Base-by-base conservation (phyloP, 345 rosid genomes). In the Citrus medica region DNA sequence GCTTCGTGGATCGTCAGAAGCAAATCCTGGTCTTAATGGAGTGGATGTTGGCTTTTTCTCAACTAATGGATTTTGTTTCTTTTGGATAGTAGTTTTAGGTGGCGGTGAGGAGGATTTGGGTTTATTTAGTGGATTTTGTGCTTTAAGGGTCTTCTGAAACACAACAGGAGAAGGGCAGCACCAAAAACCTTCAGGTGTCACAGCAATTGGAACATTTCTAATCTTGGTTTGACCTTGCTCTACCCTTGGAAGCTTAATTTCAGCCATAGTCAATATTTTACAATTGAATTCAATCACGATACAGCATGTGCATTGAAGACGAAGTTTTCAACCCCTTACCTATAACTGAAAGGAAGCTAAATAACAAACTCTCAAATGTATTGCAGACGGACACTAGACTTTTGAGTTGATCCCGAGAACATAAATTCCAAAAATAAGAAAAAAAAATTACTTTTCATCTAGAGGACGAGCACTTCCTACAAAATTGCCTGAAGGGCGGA, bases 151-250 rank as follows among this genome's bases (percentile, higher is more conserved):
- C 88, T 93, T 95, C 77, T 95, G 99, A 83, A 95, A 95, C 73
- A 84, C 95, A 61, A 89, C 94, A 77, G 98, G 99, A 58, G 97
- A 95, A 58, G 99, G 99, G 76, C 98, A 95, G 76, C 99, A 95
- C 99, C 99, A 95, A 82, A 95, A 95, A 55, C 98, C 99, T 86
- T 96, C 97, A 62, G 98, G 98, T 22, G 97, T 96, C 71, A 94
- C 97, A 64, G 98, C 99, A 86, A 93, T 92, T 13, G 99, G 99
- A 74, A 92, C 98, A 84, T 84, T 93, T 82, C 88, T 87, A 67
- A 96, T 89, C 89, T 90, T 96, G 84, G 94, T 86, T 77, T 90
- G 97, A 55, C 94, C 92, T 83, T 91, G 92, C 61, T 92, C 97
- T 79, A 90, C 87, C 76, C 83, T 93, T 30, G 90, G 56, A 71